These are phyloP conservation scores for Seiridium cupressi DNA, from an alignment of 2,329 filamentous ascomycete species.

Conservation along the genomic window DNA sequence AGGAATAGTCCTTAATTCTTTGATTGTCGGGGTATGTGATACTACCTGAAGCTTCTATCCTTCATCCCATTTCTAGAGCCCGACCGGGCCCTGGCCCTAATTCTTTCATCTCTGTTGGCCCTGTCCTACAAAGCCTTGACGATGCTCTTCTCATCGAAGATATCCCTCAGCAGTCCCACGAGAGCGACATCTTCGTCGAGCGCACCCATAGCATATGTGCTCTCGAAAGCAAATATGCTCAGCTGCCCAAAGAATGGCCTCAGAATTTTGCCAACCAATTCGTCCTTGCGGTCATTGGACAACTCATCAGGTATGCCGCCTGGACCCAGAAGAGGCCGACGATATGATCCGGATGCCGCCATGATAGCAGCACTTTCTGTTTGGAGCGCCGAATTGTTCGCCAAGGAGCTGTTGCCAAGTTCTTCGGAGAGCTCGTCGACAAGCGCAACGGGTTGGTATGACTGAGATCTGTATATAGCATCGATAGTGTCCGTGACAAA, in stretches of 20 bases:
- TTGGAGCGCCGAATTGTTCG: slow-evolving; percentile 21
- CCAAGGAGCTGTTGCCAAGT: slow-evolving; percentile 40
- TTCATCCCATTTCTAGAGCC: neutral
- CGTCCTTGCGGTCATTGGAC: slow-evolving; percentile 58
- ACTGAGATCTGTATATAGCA: slow-evolving; percentile 78
- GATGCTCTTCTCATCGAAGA: slow-evolving; percentile 76
- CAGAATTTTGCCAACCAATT: slow-evolving; percentile 74
- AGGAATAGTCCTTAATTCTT: no score
- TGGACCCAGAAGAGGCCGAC: slow-evolving; percentile 48
- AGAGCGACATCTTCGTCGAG: slow-evolving; percentile 66
- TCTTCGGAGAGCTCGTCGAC: slow-evolving; percentile 83
- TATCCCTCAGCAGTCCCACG: slow-evolving; percentile 64
- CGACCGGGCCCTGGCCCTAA: neutral
- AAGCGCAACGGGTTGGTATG: slow-evolving; percentile 70
- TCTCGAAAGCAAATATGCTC: slow-evolving; percentile 92
- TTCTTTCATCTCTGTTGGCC: neutral
- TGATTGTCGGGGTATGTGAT: no score
- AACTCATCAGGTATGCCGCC: slow-evolving; percentile 57
- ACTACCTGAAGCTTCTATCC: neutral
- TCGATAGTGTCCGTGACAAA: slow-evolving; percentile 97
- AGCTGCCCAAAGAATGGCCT: slow-evolving; percentile 88
- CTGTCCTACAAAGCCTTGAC: slow-evolving; percentile 52
- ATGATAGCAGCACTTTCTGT: slow-evolving; percentile 12
- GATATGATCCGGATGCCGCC: slow-evolving; percentile 18
- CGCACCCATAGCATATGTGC: slow-evolving; percentile 78